Conservation (phyloP, 768 basidiomycete species). For the Boletus pseudo-olivaceus region DNA sequence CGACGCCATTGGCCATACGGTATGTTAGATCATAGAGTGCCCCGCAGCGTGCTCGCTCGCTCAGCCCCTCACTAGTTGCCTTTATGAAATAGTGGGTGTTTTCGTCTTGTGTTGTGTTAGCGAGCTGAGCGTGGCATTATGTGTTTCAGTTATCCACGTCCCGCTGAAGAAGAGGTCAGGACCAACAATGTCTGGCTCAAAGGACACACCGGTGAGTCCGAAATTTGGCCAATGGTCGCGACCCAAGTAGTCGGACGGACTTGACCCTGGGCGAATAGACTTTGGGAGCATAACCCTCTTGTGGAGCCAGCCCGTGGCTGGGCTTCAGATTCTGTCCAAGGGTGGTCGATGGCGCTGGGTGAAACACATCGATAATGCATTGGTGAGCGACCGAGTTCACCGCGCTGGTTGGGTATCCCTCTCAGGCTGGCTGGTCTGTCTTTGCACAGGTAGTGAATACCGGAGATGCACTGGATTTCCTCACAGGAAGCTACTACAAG, state of each 20-base stretch:
- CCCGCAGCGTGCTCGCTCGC: neutral
- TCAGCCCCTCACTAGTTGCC: conserved; percentile 39
- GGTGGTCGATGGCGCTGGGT: conserved; percentile 58
- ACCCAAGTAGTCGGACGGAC: too few relatives aligned
- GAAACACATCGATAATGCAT: conserved; percentile 53
- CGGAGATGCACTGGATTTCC: conserved; percentile 57
- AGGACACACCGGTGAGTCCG: conserved; percentile 48
- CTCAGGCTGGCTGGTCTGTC: neutral
- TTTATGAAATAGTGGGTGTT: conserved; percentile 62
- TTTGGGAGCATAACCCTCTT: conserved; percentile 55
- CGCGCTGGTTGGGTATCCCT: neutral
- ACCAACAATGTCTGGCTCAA: conserved; percentile 58
- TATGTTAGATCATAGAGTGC: conserved; percentile 13
- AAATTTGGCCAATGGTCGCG: too few relatives aligned
- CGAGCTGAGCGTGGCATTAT: neutral
- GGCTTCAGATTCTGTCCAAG: conserved; percentile 50
- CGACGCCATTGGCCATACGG: conserved; percentile 39
- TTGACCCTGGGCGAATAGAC: conserved; percentile 30
- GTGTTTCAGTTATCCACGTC: conserved; percentile 44
- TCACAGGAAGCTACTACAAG: conserved; percentile 58
- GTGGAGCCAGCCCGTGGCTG: conserved; percentile 59
- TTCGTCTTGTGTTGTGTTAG: neutral
- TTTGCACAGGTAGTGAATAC: conserved; percentile 52
- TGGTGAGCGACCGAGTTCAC: conserved; percentile 34
- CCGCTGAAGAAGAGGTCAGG: conserved; percentile 45